Evolutionary conservation across 257 asterid genomes (phyloP).

Genomic region (Catharanthus roseus): DNA sequence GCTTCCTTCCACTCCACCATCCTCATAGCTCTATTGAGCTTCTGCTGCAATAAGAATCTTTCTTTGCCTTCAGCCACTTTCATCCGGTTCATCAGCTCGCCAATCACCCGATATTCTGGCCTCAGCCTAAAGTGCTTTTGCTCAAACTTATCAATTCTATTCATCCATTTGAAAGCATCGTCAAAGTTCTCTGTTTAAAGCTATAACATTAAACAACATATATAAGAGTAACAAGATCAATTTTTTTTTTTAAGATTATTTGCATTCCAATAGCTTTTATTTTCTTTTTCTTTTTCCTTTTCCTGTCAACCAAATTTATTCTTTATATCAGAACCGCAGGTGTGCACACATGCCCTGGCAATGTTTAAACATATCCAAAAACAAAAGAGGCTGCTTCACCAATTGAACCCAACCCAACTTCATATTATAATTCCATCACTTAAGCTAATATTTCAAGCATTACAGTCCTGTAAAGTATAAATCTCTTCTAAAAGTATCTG

Average conservation of each 20-base stretch:
- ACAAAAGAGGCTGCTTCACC: background rate
- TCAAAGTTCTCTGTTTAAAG: constrained; percentile 58
- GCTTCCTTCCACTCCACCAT: constrained; percentile 70
- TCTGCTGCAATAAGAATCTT: constrained; percentile 75
- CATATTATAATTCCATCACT: background rate
- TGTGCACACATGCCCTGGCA: background rate
- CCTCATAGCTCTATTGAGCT: constrained; percentile 78
- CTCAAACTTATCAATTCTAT: constrained; percentile 70
- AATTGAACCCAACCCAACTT: background rate
- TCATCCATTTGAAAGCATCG: constrained; percentile 71
- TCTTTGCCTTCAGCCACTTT: constrained; percentile 91
- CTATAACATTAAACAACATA: constrained; percentile 17
- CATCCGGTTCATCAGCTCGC: constrained; percentile 80
- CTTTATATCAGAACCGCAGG: background rate
- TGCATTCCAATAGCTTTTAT: background rate
- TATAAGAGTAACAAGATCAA: background rate
- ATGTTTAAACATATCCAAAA: background rate
- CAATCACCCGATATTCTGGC: constrained; percentile 84
- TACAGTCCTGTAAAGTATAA: background rate
- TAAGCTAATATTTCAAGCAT: background rate
- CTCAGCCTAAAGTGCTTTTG: constrained; percentile 63
- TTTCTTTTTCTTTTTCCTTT: too few species aligned
- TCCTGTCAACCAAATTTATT: too few species aligned
- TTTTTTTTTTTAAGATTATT: background rate
- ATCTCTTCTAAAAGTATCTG: background rate